These are phyloP conservation scores for Rhizopogon vinicolor DNA, from an alignment of 768 basidiomycete species.

Conservation along the genomic window DNA sequence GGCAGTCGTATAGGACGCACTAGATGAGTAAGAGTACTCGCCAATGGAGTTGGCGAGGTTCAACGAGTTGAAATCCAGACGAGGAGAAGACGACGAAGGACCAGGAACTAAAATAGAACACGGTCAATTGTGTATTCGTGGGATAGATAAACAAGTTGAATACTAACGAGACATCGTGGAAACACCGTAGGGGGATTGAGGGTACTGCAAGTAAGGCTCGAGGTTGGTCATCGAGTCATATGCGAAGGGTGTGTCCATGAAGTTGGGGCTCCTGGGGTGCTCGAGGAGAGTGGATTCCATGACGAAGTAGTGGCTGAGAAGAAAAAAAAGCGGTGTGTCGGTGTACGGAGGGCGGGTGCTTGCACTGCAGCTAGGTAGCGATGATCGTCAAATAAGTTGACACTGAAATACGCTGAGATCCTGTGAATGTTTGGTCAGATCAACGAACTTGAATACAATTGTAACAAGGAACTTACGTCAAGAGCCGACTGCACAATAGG, in stretches of 20 bases:
- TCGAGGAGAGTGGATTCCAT: constrained; percentile 51
- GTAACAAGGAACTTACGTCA: constrained; percentile 24
- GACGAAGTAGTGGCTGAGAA: constrained; percentile 13
- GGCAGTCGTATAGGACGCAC: constrained; percentile 47
- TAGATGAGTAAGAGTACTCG: constrained; percentile 57
- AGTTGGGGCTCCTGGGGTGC: constrained; percentile 45
- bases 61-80: constrained; percentile 59
- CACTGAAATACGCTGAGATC: constrained; percentile 29
- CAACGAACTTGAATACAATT: constrained; percentile 1
- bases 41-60: constrained; percentile 51
- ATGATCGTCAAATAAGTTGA: constrained; percentile 27
- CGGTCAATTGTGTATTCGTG: constrained; percentile 4
- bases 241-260: constrained; percentile 43
- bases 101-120: constrained; percentile 39
- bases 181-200: constrained; percentile 59
- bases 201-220: constrained; percentile 65
- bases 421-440: constrained; percentile 10
- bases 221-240: constrained; percentile 43
- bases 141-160: background rate
- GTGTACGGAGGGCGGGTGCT: constrained; percentile 26
- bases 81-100: constrained; percentile 48
- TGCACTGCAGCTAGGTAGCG: constrained; percentile 42
- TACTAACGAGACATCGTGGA: constrained; percentile 58
- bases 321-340: constrained; percentile 8
- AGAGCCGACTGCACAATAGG: constrained; percentile 31